Conservation (phyloP, 1,139 yeast genomes). For the Sugiyamaella castrensis region DNA sequence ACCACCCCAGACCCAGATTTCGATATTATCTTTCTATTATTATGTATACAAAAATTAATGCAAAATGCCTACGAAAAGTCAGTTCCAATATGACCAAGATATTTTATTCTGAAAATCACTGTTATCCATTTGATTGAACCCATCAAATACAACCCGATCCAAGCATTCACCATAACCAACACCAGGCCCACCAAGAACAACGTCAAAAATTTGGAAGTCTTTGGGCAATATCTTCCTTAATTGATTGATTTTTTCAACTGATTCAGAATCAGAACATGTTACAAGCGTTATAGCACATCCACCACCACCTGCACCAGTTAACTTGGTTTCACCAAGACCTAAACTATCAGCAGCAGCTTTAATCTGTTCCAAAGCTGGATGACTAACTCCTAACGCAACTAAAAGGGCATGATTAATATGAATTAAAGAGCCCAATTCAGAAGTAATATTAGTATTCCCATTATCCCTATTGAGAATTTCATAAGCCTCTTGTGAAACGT, state of each 20-base stretch:
- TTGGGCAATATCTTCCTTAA: slow-evolving; percentile 40
- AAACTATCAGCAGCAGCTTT: slow-evolving; percentile 59
- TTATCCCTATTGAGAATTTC: slow-evolving; percentile 28
- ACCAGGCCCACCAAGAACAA: slow-evolving; percentile 87
- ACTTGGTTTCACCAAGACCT: slow-evolving; percentile 78
- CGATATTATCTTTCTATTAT: too few relatives aligned
- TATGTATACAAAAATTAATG: not conserved
- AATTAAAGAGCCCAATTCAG: slow-evolving; percentile 57
- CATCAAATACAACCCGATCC: not conserved
- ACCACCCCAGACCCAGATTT: not conserved
- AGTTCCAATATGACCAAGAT: slow-evolving; percentile 14
- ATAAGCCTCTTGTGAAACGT: slow-evolving; percentile 62
- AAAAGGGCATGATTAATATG: slow-evolving; percentile 85
- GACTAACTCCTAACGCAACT: slow-evolving; percentile 87
- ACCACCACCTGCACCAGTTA: slow-evolving; percentile 99
- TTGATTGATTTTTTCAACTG: slow-evolving; percentile 39
- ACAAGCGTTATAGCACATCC: slow-evolving; percentile 94
- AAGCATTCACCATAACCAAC: slow-evolving; percentile 45
- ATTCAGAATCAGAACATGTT: slow-evolving; percentile 41
- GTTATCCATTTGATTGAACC: slow-evolving; percentile 10
- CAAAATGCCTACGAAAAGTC: not conserved
- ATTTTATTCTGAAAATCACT: slow-evolving; percentile 5
- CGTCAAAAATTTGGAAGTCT: slow-evolving; percentile 76
- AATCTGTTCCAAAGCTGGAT: slow-evolving; percentile 77
- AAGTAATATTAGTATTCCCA: slow-evolving; percentile 5